Evolutionary conservation across 169 alveolate species (phyloP), one percentile per base, ranked within the genome.

Genomic region (Eimeria brunetti): DNA sequence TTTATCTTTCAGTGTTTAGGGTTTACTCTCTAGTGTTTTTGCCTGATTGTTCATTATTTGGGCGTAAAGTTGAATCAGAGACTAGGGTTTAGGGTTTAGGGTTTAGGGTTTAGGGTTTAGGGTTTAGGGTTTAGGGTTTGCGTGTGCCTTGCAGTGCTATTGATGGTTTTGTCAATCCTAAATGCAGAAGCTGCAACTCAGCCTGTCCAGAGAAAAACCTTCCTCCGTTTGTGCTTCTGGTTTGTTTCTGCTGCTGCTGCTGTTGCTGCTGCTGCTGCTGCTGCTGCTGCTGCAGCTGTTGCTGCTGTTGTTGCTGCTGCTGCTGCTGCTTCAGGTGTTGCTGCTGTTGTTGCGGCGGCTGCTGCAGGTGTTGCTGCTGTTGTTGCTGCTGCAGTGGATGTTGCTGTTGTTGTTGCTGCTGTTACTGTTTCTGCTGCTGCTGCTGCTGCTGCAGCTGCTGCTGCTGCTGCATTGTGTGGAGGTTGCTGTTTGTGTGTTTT

Each of bases 181-280:
- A 78, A 78, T 51, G 88, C 88, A 38, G 88, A 78, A 0, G 60
- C 88, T 11, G 60, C 88, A 20, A 46, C 69, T 44, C 67, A 9
- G 9, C 41, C 62, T 41, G 24, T 51, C 6, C 88, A 78, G 49
- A 41, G 88, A 46, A 41, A 41, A 24, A 38, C 56, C 2, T 78
- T 78, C 44, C 64, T 78, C n/a, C 88, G 88, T 44, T 22, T 78
- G n/a, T 78, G 88, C 53, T 49, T 78, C 64, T 78, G 88, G 88
- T 78, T 18, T 22, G 88, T 41, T 22, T 38, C 16, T 62, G 73
- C 16, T n/a, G n/a, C 78, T 2, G 78, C 78, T 67, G n/a, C 78
- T 67, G 30, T 36, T 67, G 78, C 78, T 67, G 44, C 78, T 67
- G 78, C 78, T 67, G 78, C 78, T 58, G 67, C 67, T 58, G 67